phyloP scores from a whole-genome alignment of 495 filamentous ascomycete species.

The Neurospora sp. region DNA sequence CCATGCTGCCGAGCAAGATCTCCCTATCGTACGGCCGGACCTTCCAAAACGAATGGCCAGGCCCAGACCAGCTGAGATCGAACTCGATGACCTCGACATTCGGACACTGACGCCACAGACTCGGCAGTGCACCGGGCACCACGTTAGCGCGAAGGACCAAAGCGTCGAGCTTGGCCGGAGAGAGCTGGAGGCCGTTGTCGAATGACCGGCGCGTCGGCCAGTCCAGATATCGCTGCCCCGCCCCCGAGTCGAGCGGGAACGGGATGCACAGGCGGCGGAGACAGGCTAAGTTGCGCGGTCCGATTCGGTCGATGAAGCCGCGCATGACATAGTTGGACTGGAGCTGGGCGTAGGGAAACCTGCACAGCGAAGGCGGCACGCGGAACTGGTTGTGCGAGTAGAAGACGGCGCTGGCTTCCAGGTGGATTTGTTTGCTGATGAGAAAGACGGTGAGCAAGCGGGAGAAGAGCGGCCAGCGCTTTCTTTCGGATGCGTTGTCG shows the following conservation, averaged over 20 bases:
- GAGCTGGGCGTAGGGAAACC: slow-evolving; percentile 1
- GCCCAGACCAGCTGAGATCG: background rate
- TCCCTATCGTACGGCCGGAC: background rate
- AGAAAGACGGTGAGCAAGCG: slow-evolving; percentile 6
- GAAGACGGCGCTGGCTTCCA: slow-evolving; percentile 8
- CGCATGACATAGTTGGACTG: slow-evolving; percentile 12
- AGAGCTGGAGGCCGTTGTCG: background rate
- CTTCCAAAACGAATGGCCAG: background rate
- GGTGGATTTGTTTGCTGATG: slow-evolving; percentile 4
- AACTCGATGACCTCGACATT: slow-evolving; percentile 1
- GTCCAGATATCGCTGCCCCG: background rate
- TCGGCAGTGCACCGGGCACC: background rate
- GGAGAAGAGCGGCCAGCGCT: slow-evolving; percentile 2
- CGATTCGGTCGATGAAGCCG: slow-evolving; percentile 13
- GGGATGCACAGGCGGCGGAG: slow-evolving; percentile 5
- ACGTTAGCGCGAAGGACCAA: background rate
- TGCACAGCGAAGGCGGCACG: background rate
- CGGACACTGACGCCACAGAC: background rate
- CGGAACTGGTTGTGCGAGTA: slow-evolving; percentile 9
- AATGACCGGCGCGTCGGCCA: background rate
- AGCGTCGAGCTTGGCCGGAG: background rate
- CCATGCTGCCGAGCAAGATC: background rate
- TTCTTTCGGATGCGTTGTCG: background rate
- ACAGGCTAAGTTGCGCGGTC: background rate
- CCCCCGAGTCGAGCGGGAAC: slow-evolving; percentile 2